Percentiles rank a stretch among this genome's conserved stretches.
Evolutionary conservation across 768 basidiomycete genomes (phyloP).

Genomic region (Hygrocybe coccinea): DNA sequence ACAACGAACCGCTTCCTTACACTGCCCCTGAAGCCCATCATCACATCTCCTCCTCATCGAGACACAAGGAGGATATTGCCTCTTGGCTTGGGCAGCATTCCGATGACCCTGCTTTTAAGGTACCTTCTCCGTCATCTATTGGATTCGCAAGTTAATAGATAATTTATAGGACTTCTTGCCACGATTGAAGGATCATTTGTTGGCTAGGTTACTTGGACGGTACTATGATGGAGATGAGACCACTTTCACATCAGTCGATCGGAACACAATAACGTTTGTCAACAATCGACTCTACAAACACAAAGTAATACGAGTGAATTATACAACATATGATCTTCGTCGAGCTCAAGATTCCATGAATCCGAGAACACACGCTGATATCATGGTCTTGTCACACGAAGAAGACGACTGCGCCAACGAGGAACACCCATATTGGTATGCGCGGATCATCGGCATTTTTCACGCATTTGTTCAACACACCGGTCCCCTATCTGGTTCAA

Average conservation of each 20-base stretch:
- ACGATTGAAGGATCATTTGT: neutral
- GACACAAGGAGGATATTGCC: slow-evolving; percentile 1
- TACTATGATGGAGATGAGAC: slow-evolving; percentile 15
- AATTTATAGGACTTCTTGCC: neutral
- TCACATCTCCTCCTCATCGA: slow-evolving; percentile 21
- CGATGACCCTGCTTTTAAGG: slow-evolving; percentile 4
- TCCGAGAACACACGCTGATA: slow-evolving; percentile 18
- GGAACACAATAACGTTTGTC: slow-evolving; percentile 11
- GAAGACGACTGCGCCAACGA: slow-evolving; percentile 4
- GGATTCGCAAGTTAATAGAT: slow-evolving; percentile 1
- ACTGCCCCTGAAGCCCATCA: slow-evolving; percentile 4
- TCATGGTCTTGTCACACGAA: slow-evolving; percentile 29
- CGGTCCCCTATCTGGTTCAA: no score
- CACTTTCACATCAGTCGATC: slow-evolving; percentile 14
- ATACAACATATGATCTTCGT: slow-evolving; percentile 28
- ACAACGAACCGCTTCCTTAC: slow-evolving; percentile 2
- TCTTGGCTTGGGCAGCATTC: neutral
- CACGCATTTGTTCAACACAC: slow-evolving; percentile 10
- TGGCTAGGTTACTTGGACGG: neutral
- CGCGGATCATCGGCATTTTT: slow-evolving; percentile 16
- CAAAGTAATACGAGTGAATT: slow-evolving; percentile 22
- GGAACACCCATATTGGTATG: slow-evolving; percentile 13
- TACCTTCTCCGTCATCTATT: neutral
- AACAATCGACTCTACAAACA: slow-evolving; percentile 24
- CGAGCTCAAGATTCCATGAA: slow-evolving; percentile 25